A percentile compares a stretch with the other conserved stretches of the same genome.
Conservation (phyloP, 2,329 filamentous ascomycete genomes). For the Westerdykella aurantiaca region DNA sequence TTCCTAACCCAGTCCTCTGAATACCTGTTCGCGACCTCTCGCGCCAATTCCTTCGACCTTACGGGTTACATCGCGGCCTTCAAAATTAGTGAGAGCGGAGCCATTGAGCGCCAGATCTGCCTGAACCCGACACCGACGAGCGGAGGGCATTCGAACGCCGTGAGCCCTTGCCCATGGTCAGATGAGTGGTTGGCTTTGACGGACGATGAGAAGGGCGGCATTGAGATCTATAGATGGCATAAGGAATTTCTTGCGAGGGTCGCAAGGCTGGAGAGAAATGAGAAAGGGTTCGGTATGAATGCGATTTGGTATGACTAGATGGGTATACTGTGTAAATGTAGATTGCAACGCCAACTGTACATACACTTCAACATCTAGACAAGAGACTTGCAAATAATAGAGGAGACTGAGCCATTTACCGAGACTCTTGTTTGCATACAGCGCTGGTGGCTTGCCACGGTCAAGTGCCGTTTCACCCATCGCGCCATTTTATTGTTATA, state of each 20-base stretch:
- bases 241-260: conserved; percentile 75
- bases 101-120: conserved; percentile 71
- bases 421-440: too few relatives aligned
- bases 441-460: too few relatives aligned
- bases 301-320: conserved; percentile 78
- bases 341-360: neutral
- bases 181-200: conserved; percentile 89
- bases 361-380: too few relatives aligned
- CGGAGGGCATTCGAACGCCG: conserved; percentile 82
- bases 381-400: too few relatives aligned
- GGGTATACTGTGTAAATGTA: neutral
- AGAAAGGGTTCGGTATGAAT: conserved; percentile 94
- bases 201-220: conserved; percentile 79
- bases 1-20: conserved; percentile 61
- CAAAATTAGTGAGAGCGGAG: conserved; percentile 60
- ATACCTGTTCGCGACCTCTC: conserved; percentile 80
- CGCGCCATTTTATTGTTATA: too few relatives aligned
- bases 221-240: conserved; percentile 84
- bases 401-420: too few relatives aligned
- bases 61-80: conserved; percentile 83
- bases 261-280: conserved; percentile 68
- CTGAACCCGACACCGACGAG: conserved; percentile 81
- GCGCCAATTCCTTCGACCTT: conserved; percentile 67
- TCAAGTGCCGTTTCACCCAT: too few relatives aligned
- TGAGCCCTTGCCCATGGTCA: conserved; percentile 75